phyloP scores from a whole-genome alignment of 192 early-diverging fungal species.

The Umbelopsis sp. region DNA sequence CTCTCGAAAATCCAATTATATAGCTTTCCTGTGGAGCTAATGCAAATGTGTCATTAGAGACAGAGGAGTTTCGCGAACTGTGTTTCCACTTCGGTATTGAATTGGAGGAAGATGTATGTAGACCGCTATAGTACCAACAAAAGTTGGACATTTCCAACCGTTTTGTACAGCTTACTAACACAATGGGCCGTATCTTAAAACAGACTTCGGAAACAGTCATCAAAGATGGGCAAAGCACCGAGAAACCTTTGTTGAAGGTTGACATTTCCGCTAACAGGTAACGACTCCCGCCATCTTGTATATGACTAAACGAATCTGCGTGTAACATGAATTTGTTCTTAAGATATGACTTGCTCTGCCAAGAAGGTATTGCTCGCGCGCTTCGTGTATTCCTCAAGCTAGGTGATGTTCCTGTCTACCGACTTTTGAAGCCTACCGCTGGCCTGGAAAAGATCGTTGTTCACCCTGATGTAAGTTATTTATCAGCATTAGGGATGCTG shows the following conservation, averaged over 20 bases:
- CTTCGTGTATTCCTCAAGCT: conserved; percentile 83
- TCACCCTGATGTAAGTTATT: conserved; percentile 64
- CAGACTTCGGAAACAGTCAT: conserved; percentile 77
- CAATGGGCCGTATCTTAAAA: neutral
- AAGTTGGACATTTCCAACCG: conserved; percentile 10
- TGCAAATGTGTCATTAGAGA: conserved; percentile 45
- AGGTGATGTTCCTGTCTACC: conserved; percentile 70
- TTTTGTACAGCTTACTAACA: neutral
- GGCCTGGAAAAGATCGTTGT: conserved; percentile 65
- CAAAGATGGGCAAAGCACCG: conserved; percentile 58
- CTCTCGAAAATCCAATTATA: neutral
- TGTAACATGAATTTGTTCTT: neutral
- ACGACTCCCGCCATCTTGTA: neutral
- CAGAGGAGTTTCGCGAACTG: conserved; percentile 93
- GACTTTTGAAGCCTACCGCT: conserved; percentile 58
- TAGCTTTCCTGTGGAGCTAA: neutral
- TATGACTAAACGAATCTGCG: neutral
- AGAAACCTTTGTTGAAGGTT: conserved; percentile 88
- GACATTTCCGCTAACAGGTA: conserved; percentile 97
- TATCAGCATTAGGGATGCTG: neutral
- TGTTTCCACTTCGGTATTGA: conserved; percentile 99
- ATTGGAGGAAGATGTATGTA: conserved; percentile 91
- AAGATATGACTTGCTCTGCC: conserved; percentile 96
- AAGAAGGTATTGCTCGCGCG: conserved; percentile 92
- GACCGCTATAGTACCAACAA: neutral